These are phyloP conservation scores for Ambrosia trifida DNA, from an alignment of 129 eudicot species.

Conservation along the genomic window DNA sequence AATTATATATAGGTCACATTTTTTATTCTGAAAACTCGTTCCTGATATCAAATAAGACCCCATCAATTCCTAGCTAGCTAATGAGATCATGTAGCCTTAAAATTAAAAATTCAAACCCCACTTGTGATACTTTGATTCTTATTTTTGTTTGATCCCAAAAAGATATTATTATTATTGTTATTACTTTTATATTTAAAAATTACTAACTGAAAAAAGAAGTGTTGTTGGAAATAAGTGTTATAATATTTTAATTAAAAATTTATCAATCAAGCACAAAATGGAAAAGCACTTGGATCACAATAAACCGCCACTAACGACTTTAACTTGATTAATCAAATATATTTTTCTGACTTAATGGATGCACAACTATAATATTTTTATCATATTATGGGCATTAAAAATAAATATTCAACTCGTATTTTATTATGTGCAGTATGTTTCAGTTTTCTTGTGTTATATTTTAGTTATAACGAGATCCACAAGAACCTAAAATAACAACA, in stretches of 20 bases:
- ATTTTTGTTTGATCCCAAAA: conserved; percentile 23
- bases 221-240: conserved; percentile 24
- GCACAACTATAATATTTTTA: conserved; percentile 5
- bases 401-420: neutral
- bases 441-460: neutral
- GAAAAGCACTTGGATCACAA: conserved; percentile 23
- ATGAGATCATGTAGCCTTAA: too few relatives aligned
- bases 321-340: neutral
- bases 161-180: conserved; percentile 1
- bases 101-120: neutral
- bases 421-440: neutral
- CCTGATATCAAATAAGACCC: too few relatives aligned
- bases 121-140: neutral
- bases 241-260: neutral
- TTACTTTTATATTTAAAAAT: neutral
- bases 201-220: conserved; percentile 11
- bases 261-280: conserved; percentile 16
- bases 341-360: conserved; percentile 17
- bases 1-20: too few relatives aligned
- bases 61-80: too few relatives aligned
- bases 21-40: too few relatives aligned
- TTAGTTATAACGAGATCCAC: conserved; percentile 18
- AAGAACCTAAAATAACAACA: conserved; percentile 17
- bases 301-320: conserved; percentile 29
- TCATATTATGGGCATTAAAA: neutral